phyloP scores from a whole-genome alignment of 225 moss, liverwort and hornwort species.

The Pseudoscleropodium purum region DNA sequence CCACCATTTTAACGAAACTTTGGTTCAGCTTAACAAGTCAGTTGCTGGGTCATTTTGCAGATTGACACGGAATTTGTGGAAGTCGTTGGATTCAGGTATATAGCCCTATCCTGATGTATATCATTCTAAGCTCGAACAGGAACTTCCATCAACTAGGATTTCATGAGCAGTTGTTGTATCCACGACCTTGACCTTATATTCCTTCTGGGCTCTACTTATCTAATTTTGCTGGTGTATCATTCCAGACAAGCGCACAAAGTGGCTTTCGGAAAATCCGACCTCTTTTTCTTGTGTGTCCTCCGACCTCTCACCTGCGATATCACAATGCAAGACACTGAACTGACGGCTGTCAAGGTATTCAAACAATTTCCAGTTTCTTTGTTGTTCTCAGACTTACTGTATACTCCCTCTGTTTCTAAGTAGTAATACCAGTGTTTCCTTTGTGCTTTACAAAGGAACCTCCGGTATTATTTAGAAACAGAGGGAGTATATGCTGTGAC shows the following conservation, averaged over 20 bases:
- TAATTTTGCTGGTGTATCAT: background rate
- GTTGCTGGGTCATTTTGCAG: conserved; percentile 5
- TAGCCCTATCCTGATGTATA: background rate
- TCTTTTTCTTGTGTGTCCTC: conserved; percentile 51
- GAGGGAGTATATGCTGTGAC: background rate
- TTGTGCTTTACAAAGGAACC: too few relatives aligned
- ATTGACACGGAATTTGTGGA: conserved; percentile 45
- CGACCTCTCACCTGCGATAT: conserved; percentile 31
- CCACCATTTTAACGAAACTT: background rate
- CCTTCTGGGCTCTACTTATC: background rate
- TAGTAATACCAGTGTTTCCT: too few relatives aligned
- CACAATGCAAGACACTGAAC: conserved; percentile 31
- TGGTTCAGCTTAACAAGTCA: background rate
- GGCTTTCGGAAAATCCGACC: conserved; percentile 42
- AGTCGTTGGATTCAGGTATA: conserved; percentile 50
- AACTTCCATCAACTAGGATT: background rate
- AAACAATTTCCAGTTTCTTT: background rate
- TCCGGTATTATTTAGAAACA: too few relatives aligned
- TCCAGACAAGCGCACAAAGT: conserved; percentile 34
- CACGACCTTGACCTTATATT: background rate
- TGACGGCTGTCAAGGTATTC: conserved; percentile 30
- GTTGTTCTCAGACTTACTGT: background rate
- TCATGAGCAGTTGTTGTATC: background rate
- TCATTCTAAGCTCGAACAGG: background rate
- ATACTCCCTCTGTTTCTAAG: background rate